Evolutionary conservation across 352 stramenopile genomes (phyloP).

Genomic region (Pythium coloratum): DNA sequence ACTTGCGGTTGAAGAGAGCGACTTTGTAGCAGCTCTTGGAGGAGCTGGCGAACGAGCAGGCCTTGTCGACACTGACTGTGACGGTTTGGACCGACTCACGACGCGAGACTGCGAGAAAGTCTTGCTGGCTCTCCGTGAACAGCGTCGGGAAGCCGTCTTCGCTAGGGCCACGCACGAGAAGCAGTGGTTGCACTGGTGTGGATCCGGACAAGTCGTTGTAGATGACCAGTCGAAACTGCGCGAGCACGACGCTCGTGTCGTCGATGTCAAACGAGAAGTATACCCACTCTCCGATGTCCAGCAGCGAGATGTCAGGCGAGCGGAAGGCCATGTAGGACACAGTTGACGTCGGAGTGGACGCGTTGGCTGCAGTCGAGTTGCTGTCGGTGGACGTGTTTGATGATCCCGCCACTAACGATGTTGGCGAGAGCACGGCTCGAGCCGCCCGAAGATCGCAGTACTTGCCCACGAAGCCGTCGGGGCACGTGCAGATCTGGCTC

Average conservation of each 20-base stretch:
- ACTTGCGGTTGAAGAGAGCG: constrained; percentile 60
- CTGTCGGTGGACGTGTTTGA: neutral
- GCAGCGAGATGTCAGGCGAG: constrained; percentile 17
- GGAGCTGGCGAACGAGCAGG: constrained; percentile 38
- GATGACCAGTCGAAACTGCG: constrained; percentile 51
- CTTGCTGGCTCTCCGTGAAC: constrained; percentile 39
- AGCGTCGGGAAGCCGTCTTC: constrained; percentile 61
- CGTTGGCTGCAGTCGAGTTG: neutral
- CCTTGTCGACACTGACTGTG: constrained; percentile 40
- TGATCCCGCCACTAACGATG: constrained; percentile 26
- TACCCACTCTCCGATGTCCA: constrained; percentile 51
- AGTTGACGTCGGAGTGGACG: neutral
- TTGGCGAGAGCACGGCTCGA: constrained; percentile 22
- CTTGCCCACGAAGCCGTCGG: constrained; percentile 31
- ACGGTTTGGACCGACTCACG: constrained; percentile 37
- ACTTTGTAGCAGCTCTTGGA: constrained; percentile 71
- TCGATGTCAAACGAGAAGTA: constrained; percentile 71
- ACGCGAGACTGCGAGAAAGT: constrained; percentile 43
- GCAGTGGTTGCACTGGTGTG: constrained; percentile 51
- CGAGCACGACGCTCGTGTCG: constrained; percentile 38
- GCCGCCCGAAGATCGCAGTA: constrained; percentile 39
- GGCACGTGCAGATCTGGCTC: constrained; percentile 54
- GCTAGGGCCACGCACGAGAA: constrained; percentile 52
- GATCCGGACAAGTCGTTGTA: constrained; percentile 40
- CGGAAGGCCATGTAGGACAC: constrained; percentile 20